Base-by-base conservation (phyloP, 192 early-diverging fungal species). In the Fimicolochytrium jonesii region DNA sequence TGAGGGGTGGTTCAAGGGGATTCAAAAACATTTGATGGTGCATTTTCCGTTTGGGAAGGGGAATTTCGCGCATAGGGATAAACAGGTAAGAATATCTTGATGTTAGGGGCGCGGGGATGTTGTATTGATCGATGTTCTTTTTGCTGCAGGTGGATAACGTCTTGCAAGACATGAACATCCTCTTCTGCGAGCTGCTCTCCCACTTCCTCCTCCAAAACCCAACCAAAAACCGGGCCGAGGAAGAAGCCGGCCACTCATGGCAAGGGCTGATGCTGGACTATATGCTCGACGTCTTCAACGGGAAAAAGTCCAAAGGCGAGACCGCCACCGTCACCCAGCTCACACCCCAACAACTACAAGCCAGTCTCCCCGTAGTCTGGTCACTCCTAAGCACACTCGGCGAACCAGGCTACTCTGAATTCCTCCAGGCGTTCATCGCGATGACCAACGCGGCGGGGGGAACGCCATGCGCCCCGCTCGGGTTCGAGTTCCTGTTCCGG, bases 11-110 rank as follows among this genome's bases (percentile, higher is more conserved):
- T 46, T 91, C 39, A 73, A 84, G 37, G 70, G 73, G 3, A 72
- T 93, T 42, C 53, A 87, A 17, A 84, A 86, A 58, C 87, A 88
- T 61, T 81, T 86, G 31, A 69, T 83, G 54, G 72, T 84, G 2
- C 80, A 88, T 46, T 93, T 93, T 52, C 92, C 92, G 9, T 88
- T 88, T 70, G 90, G 89, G 6, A 68, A 64, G 3, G 76, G 80
- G 23, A 77, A 76, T 15, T 59, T 72, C 7, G 67, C 77, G 15
- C 66, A 73, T 28, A 51, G 60, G 7, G 80, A 83, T 44, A 35
- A 64, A 9, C 83, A 86, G 79, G 86, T 86, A 67, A 52, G 10
- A 13, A 15, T 42, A 42, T 42, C 1, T 15, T 1, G 20, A 42
- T 15, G 41, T 1, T 42, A 15, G 20, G 1, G 41, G 20, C 41